These are phyloP conservation scores for Ceratocystis destructans DNA, from an alignment of 2,329 filamentous ascomycete species.

Conservation along the genomic window DNA sequence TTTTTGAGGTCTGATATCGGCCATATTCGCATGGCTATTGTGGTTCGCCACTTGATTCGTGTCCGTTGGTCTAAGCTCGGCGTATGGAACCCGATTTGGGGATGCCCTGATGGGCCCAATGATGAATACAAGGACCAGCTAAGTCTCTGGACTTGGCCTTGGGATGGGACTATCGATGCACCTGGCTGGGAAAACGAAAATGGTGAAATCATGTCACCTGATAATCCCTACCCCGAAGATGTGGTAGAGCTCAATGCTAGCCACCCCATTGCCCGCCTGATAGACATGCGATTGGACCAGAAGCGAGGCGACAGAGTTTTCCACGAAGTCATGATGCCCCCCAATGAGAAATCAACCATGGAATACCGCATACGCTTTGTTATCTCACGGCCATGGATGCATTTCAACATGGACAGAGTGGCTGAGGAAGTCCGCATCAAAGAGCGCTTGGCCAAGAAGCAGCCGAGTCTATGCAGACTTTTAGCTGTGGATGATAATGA, in stretches of 20 bases:
- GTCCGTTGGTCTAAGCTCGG: constrained; percentile 13
- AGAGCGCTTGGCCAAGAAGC: background rate
- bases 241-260: constrained; percentile 4
- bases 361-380: constrained; percentile 2
- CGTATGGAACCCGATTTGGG: constrained; percentile 16
- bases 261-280: constrained; percentile 8
- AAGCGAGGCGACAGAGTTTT: background rate
- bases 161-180: constrained; percentile 10
- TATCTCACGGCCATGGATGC: constrained; percentile 16
- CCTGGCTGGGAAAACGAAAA: constrained; percentile 1
- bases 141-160: constrained; percentile 13
- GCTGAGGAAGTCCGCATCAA: constrained; percentile 10
- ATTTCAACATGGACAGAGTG: constrained; percentile 9
- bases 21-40: background rate
- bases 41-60: constrained; percentile 16
- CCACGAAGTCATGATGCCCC: background rate
- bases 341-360: background rate
- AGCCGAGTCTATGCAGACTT: background rate
- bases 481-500: background rate
- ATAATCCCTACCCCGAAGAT: background rate
- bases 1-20: background rate
- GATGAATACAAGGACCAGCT: constrained; percentile 1
- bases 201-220: background rate
- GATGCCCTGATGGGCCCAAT: constrained; percentile 4
- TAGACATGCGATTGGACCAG: constrained; percentile 1